Evolutionary conservation across 176 grass and related monocot genomes (phyloP).

Genomic region (Themeda triandra): DNA sequence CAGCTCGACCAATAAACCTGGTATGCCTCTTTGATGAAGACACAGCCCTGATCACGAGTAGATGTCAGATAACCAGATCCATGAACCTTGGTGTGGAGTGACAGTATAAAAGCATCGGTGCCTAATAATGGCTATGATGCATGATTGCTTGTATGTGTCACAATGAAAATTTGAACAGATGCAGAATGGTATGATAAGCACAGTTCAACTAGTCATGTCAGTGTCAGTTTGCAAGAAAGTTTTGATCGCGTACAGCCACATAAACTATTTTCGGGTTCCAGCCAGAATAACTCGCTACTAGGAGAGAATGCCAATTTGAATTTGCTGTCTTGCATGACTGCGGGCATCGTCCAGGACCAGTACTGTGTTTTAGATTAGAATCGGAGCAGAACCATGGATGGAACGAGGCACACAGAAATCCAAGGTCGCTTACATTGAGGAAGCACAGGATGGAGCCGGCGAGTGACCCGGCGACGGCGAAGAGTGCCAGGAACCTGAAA

Average conservation of each 20-base stretch:
- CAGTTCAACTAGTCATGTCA: background rate
- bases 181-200: too few species aligned
- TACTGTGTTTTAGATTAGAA: background rate
- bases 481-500: slow-evolving; percentile 89
- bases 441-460: slow-evolving; percentile 90
- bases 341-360: background rate
- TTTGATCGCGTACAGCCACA: background rate
- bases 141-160: background rate
- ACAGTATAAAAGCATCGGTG: background rate
- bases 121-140: background rate
- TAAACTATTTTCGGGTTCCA: background rate
- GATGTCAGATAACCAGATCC: background rate
- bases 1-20: slow-evolving; percentile 85
- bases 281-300: background rate
- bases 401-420: background rate
- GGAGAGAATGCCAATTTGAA: background rate
- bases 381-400: background rate
- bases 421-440: slow-evolving; percentile 61
- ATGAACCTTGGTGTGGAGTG: background rate
- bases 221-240: background rate
- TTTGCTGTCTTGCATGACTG: background rate
- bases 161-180: background rate
- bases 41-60: slow-evolving; percentile 63
- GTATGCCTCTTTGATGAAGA: slow-evolving; percentile 91
- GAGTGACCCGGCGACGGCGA: slow-evolving; percentile 77